Percentiles rank a stretch among this genome's conserved stretches.
phyloP scores from a whole-genome alignment of 192 early-diverging fungal species.

The Coemansia sp. region DNA sequence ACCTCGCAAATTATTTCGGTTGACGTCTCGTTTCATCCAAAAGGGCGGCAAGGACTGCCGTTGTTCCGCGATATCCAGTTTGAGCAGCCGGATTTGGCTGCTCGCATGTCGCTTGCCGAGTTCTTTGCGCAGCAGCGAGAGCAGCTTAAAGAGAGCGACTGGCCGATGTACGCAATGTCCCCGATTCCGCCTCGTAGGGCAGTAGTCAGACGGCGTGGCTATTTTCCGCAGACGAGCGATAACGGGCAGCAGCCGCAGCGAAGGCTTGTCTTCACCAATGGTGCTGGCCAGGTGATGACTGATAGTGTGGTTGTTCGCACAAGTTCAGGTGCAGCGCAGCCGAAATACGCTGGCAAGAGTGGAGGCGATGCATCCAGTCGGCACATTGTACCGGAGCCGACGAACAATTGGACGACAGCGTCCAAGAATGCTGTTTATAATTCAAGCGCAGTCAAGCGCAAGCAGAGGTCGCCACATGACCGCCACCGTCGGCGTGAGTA shows the following conservation, averaged over 20 bases:
- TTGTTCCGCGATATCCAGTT: conserved; percentile 23
- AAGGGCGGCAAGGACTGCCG: conserved; percentile 26
- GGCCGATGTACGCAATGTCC: neutral
- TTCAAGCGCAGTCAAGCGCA: neutral
- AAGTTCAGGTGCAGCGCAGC: conserved; percentile 9
- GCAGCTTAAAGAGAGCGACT: neutral
- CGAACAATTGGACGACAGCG: conserved; percentile 4
- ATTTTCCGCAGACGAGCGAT: neutral
- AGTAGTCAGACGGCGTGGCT: conserved; percentile 2
- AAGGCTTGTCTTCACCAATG: conserved; percentile 42
- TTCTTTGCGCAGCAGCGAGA: conserved; percentile 4
- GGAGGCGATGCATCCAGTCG: neutral
- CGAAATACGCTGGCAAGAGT: neutral
- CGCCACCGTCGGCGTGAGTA: conserved; percentile 13
- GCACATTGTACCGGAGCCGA: neutral
- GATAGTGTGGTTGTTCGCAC: conserved; percentile 41
- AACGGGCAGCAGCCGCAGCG: conserved; percentile 3
- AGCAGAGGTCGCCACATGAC: conserved; percentile 1
- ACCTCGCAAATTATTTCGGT: neutral
- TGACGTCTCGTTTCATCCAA: conserved; percentile 13
- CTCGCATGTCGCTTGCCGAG: neutral
- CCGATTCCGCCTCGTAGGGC: neutral
- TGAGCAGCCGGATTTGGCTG: conserved; percentile 3
- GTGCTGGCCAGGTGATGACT: conserved; percentile 39
- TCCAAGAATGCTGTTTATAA: conserved; percentile 1